Evolutionary conservation across 768 basidiomycete species (phyloP).

Genomic region (Pleurotus pulmonarius): DNA sequence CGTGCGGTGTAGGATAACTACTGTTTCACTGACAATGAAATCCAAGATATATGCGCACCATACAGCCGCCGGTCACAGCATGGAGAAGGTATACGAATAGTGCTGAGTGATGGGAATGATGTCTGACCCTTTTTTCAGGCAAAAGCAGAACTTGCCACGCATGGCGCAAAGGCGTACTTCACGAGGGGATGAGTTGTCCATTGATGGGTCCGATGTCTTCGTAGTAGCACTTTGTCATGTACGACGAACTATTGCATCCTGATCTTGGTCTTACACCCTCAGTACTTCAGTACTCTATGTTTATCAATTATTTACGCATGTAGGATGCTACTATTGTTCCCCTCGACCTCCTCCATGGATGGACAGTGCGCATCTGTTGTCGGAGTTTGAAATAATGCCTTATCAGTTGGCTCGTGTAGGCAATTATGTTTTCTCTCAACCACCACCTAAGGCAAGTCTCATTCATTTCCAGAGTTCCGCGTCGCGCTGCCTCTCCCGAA

Average conservation of each 20-base stretch:
- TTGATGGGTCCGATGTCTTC: constrained; percentile 7
- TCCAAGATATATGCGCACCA: constrained; percentile 73
- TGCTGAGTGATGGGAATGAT: constrained; percentile 7
- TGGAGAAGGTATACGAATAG: constrained; percentile 68
- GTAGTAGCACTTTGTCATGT: not conserved
- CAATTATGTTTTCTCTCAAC: constrained; percentile 51
- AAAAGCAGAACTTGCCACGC: constrained; percentile 75
- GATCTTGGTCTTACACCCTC: no score
- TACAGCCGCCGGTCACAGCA: constrained; percentile 79
- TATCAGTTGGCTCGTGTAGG: constrained; percentile 24
- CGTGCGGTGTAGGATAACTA: not conserved
- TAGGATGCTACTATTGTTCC: no score
- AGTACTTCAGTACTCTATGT: no score
- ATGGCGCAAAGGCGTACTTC: constrained; percentile 88
- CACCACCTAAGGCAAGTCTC: constrained; percentile 62
- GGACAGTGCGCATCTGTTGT: not conserved
- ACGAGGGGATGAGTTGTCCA: constrained; percentile 56
- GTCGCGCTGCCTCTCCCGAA: constrained; percentile 12
- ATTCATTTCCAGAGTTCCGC: constrained; percentile 3
- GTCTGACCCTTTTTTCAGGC: constrained; percentile 44
- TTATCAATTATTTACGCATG: no score
- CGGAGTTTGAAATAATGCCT: constrained; percentile 42
- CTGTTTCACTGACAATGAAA: not conserved
- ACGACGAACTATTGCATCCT: no score
- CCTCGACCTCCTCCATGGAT: not conserved